Percentiles rank a stretch among this genome's conserved stretches.
Evolutionary conservation across 768 basidiomycete genomes (phyloP).

Genomic region (Amanita rimosa): DNA sequence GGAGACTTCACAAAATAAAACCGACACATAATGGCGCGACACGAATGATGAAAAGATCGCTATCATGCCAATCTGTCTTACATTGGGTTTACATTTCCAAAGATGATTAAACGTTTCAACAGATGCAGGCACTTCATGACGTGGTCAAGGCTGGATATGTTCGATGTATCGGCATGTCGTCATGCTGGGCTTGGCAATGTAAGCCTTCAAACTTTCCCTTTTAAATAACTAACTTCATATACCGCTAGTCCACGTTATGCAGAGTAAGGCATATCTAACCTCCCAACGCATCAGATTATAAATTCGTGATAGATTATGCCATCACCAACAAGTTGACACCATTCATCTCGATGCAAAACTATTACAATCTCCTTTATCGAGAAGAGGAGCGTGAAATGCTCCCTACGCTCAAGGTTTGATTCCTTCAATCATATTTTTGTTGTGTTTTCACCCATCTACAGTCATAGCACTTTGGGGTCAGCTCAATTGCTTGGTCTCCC

Average conservation of each 20-base stretch:
- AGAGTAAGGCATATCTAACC: background rate
- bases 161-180: too few species aligned
- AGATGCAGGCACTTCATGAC: constrained; percentile 34
- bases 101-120: too few species aligned
- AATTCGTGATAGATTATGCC: constrained; percentile 38
- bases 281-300: background rate
- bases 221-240: too few species aligned
- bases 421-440: too few species aligned
- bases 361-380: constrained; percentile 47
- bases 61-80: too few species aligned
- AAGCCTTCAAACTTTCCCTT: too few species aligned
- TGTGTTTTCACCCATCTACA: background rate
- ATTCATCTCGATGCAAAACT: constrained; percentile 20
- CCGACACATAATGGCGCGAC: too few species aligned
- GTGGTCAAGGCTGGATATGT: constrained; percentile 10
- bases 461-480: constrained; percentile 36
- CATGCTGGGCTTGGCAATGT: too few species aligned
- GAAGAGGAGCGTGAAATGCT: constrained; percentile 29
- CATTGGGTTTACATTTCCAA: too few species aligned
- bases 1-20: too few species aligned
- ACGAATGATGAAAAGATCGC: too few species aligned
- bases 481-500: constrained; percentile 50
- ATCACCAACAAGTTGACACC: constrained; percentile 43
- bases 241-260: constrained; percentile 9
- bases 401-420: too few species aligned